A percentile compares a stretch with the other conserved stretches of the same genome.
phyloP scores from a whole-genome alignment of 139 green algal species.

The Chlorella sp. region DNA sequence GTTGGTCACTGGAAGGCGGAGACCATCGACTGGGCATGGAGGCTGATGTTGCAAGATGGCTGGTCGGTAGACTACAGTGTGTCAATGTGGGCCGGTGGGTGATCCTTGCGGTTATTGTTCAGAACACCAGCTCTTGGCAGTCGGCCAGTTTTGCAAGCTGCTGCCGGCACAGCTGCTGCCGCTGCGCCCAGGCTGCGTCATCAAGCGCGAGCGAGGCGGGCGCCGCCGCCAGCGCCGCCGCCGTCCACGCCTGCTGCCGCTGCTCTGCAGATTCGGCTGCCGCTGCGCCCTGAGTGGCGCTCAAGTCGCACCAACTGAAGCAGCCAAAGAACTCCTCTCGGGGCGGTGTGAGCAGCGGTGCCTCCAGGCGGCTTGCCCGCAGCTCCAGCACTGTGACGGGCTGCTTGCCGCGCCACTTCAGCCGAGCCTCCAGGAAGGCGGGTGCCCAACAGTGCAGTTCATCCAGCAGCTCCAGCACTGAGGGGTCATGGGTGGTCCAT shows the following conservation, averaged over 20 bases:
- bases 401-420: constrained; percentile 68
- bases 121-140: background rate
- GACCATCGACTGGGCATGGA: no score
- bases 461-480: constrained; percentile 47
- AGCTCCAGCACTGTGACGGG: constrained; percentile 76
- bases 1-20: no score
- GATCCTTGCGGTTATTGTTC: no score
- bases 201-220: constrained; percentile 11
- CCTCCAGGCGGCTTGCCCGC: constrained; percentile 45
- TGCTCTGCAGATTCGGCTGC: constrained; percentile 5
- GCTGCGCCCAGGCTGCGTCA: background rate
- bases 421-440: constrained; percentile 52
- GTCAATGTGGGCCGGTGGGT: no score
- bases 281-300: background rate
- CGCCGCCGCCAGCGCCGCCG: background rate
- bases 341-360: constrained; percentile 40
- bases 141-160: constrained; percentile 9
- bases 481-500: constrained; percentile 63
- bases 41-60: no score
- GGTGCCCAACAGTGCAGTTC: constrained; percentile 63
- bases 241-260: background rate
- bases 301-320: constrained; percentile 58
- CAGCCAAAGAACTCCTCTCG: constrained; percentile 63
- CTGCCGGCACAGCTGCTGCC: constrained; percentile 28
- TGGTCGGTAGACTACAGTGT: no score